Conservation (phyloP, 2,329 filamentous ascomycete species). For the Emericellopsis atlantica region DNA sequence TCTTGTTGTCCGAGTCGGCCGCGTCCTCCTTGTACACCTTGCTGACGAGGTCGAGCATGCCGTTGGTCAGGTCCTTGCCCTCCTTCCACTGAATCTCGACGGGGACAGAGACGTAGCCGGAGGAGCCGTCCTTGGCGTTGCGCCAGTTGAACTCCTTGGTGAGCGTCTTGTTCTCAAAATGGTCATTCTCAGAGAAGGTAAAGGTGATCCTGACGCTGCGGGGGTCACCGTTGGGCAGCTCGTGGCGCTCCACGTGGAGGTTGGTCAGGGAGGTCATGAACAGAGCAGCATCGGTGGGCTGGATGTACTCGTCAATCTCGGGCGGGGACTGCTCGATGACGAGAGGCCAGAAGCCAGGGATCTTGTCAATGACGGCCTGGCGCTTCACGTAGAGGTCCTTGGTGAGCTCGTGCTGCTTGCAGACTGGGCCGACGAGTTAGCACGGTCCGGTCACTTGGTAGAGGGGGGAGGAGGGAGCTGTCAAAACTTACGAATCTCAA, state of each 20-base stretch:
- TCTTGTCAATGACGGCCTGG: slow-evolving; percentile 53
- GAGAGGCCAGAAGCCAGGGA: slow-evolving; percentile 88
- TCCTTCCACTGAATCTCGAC: slow-evolving; percentile 77
- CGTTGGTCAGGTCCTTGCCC: slow-evolving; percentile 69
- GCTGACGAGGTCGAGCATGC: slow-evolving; percentile 62
- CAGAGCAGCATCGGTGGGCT: slow-evolving; percentile 64
- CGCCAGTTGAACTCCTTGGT: slow-evolving; percentile 93
- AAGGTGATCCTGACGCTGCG: slow-evolving; percentile 68
- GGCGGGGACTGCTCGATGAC: slow-evolving; percentile 78
- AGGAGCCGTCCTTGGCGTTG: slow-evolving; percentile 52
- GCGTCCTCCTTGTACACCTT: slow-evolving; percentile 54
- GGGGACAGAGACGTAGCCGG: slow-evolving; percentile 75
- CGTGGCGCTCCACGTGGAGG: slow-evolving; percentile 68
- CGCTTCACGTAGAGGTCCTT: slow-evolving; percentile 67
- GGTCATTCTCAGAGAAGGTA: slow-evolving; percentile 69
- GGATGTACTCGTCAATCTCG: slow-evolving; percentile 81
- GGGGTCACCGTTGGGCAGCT: slow-evolving; percentile 66
- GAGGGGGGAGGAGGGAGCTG: neutral
- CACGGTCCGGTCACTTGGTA: neutral
- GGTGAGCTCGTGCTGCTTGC: slow-evolving; percentile 57
- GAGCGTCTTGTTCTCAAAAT: slow-evolving; percentile 64
- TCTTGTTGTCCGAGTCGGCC: slow-evolving; percentile 32
- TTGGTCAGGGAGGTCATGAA: slow-evolving; percentile 56
- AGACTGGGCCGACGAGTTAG: slow-evolving; percentile 35
- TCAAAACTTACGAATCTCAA: slow-evolving; percentile 59